Base-by-base conservation (phyloP, 805 yeast genomes). In the Limtongia smithiae region DNA sequence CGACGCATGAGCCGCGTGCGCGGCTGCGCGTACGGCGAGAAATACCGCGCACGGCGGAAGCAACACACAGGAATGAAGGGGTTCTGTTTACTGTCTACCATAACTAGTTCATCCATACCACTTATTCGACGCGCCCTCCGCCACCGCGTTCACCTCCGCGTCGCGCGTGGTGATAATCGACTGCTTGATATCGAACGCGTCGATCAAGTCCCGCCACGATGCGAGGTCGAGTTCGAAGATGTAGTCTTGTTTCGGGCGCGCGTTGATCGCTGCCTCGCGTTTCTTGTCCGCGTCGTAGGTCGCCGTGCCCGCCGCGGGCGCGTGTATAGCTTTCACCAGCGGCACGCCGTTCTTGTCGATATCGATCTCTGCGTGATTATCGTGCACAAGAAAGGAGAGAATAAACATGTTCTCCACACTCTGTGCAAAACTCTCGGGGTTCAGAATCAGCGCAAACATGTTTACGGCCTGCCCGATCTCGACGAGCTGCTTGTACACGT, bases 331-430 rank as follows among this genome's bases (percentile, higher is more conserved):
- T n/a, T n/a, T n/a, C 3, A 65, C 50, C 25, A 59, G 51, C 1
- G 68, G 70, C 9, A 58, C 41, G 7, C 61, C 65, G 35, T 55
- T 51, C 8, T 54, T 57, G 31, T 77, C 81, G 39, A 72, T 73
- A n/a, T 72, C 78, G 20, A 88, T 58, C 21, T 71, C 68, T 31
- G 88, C 65, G 57, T 72, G 78, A 0, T 85, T 89, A 60, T 86
- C 94, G 59, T 82, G 78, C 1, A 88, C 78, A 38, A 91, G 68
- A 60, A 90, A 89, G 63, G 95, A 84, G 0, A 86, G 75, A 61
- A 82, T 85, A 60, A 90, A 90, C 60, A 91, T 67, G 62, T 87
- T 88, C 64, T 91, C 97, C 2, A 90, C 81, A 1, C 89, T 77
- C 63, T 83, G 89, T 0, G 84, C 72, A 65, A 83, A 90, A 5